Conservation (phyloP, 164 flowering plant genomes). For the Cinnamomum micranthum region DNA sequence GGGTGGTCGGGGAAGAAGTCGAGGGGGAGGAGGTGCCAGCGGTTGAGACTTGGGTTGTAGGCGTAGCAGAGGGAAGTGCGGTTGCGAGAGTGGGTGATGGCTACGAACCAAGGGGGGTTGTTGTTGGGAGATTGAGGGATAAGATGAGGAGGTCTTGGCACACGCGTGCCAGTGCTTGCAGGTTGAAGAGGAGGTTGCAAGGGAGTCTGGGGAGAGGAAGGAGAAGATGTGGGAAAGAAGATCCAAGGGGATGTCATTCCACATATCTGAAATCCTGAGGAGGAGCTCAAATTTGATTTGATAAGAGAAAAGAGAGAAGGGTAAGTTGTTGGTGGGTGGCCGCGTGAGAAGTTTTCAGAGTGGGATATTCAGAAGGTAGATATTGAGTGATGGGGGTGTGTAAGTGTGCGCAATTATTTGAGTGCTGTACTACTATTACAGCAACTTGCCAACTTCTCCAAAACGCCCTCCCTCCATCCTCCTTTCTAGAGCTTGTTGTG, state of each 20-base stretch:
- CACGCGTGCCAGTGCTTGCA: constrained; percentile 52
- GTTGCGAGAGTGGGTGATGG: constrained; percentile 31
- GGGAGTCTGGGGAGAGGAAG: constrained; percentile 58
- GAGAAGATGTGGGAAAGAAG: constrained; percentile 53
- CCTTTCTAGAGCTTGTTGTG: not conserved
- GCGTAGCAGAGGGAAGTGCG: constrained; percentile 27
- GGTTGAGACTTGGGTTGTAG: constrained; percentile 31
- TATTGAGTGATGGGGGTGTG: not conserved
- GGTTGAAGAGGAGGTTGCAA: constrained; percentile 43
- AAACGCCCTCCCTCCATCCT: not conserved
- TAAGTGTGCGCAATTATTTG: not conserved
- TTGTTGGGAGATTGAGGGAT: not conserved
- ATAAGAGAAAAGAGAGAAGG: not conserved
- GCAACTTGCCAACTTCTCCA: not conserved
- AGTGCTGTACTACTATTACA: not conserved
- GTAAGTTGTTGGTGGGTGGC: not conserved
- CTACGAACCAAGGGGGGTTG: constrained; percentile 51
- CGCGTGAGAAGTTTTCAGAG: not conserved
- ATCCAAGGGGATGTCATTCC: constrained; percentile 60
- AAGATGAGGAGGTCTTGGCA: constrained; percentile 13
- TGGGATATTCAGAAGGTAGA: not conserved
- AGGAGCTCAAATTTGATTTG: not conserved
- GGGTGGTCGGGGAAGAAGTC: constrained; percentile 34
- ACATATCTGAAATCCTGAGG: constrained; percentile 25
- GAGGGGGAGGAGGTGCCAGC: constrained; percentile 41